These are phyloP conservation scores for Geranium incanum DNA, from an alignment of 441 rosid genomes.

Conservation along the genomic window DNA sequence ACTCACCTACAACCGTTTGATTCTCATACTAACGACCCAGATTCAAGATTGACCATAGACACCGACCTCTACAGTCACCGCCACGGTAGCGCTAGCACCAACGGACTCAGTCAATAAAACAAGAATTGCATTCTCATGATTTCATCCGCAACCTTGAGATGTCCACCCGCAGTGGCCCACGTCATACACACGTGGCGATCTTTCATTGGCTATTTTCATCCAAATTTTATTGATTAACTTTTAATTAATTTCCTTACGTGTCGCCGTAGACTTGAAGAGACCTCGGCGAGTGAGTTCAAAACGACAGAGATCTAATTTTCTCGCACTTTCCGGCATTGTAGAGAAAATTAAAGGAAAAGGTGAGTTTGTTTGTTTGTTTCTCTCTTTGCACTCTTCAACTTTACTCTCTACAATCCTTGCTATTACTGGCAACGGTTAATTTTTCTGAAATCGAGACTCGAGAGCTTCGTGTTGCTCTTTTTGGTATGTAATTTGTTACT, in stretches of 20 bases:
- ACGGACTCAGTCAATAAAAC: not conserved
- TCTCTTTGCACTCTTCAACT: not conserved
- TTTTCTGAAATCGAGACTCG: not conserved
- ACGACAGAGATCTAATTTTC: constrained; percentile 19
- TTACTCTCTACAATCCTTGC: not conserved
- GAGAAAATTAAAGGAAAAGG: not conserved
- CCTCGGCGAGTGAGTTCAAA: constrained; percentile 4
- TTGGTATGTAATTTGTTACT: not conserved
- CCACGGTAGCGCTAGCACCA: not conserved
- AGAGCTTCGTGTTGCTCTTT: not conserved
- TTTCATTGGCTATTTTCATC: not conserved
- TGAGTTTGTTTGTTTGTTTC: not conserved
- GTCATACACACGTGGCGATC: not conserved
- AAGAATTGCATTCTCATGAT: not conserved
- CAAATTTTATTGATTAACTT: too few relatives aligned
- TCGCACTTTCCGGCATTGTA: constrained; percentile 11
- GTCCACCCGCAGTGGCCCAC: not conserved
- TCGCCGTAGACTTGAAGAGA: not conserved
- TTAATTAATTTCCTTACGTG: too few relatives aligned
- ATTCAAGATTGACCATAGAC: not conserved
- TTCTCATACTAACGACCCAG: not conserved
- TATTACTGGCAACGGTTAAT: not conserved
- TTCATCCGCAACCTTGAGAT: not conserved
- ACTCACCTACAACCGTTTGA: not conserved
- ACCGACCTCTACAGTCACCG: not conserved